Conservation (phyloP, 257 asterid species). For the Mentha longifolia region DNA sequence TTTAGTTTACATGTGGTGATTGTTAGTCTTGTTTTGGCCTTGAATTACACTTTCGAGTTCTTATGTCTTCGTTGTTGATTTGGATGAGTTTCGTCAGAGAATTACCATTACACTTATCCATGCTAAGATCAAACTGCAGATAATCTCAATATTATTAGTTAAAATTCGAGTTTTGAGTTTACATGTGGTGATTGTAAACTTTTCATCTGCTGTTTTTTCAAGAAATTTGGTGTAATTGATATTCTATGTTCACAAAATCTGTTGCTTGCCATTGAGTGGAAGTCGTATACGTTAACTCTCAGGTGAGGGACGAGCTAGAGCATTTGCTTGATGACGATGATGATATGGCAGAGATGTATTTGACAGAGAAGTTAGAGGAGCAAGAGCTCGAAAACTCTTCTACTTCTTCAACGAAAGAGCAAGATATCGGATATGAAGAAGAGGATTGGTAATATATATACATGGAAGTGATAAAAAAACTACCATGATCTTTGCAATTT, state of each 20-base stretch:
- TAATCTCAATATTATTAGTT: background rate
- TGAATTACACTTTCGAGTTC: no score
- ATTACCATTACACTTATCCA: background rate
- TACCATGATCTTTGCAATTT: background rate
- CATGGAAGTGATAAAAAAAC: background rate
- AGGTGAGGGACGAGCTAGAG: conserved; percentile 90
- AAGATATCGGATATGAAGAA: conserved; percentile 45
- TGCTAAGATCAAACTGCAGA: background rate
- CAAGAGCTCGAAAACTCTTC: conserved; percentile 59
- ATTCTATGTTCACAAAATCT: background rate
- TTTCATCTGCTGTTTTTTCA: background rate
- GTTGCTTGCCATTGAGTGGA: background rate
- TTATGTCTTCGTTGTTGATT: no score
- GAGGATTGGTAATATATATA: conserved; percentile 42
- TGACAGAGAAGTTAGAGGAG: conserved; percentile 61
- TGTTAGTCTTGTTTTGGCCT: background rate
- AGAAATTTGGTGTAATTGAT: background rate
- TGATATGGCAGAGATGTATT: conserved; percentile 95
- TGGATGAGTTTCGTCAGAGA: background rate
- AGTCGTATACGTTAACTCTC: conserved; percentile 8
- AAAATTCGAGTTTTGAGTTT: background rate
- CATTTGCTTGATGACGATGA: conserved; percentile 87
- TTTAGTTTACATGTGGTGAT: background rate
- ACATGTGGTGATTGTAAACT: no score
- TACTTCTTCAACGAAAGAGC: conserved; percentile 48